Conservation (phyloP, 768 basidiomycete species). For the Ramaria sp. region DNA sequence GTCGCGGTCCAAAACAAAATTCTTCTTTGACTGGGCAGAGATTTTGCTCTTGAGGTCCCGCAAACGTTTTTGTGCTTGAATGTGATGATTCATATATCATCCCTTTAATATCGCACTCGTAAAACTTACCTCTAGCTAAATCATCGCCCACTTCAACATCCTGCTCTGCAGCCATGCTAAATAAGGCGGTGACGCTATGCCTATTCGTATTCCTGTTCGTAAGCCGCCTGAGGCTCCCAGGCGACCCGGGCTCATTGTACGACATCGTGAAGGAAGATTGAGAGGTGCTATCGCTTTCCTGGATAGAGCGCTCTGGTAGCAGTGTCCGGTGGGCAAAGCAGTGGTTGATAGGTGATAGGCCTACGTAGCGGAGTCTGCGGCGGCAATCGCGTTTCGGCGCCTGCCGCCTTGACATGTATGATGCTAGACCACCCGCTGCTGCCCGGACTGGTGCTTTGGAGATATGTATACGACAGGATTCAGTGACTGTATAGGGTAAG, state of each 20-base stretch:
- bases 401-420: not conserved
- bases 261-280: constrained; percentile 18
- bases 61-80: constrained; percentile 86
- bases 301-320: not conserved
- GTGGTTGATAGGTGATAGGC: not conserved
- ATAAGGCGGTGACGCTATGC: constrained; percentile 90
- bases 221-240: constrained; percentile 59
- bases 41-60: constrained; percentile 95
- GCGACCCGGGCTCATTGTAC: constrained; percentile 45
- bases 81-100: not conserved
- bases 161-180: constrained; percentile 97
- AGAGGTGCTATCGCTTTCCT: not conserved
- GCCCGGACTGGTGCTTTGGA: no score
- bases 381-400: constrained; percentile 5
- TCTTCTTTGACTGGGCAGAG: constrained; percentile 98
- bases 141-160: constrained; percentile 98
- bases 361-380: not conserved
- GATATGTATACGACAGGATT: no score
- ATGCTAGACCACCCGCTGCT: no score
- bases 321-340: not conserved
- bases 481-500: no score
- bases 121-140: constrained; percentile 70
- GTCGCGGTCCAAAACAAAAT: constrained; percentile 97
- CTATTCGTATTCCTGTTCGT: constrained; percentile 93
- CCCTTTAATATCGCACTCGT: not conserved